These are phyloP conservation scores for Sphagnum magellanicum DNA, from an alignment of 228 moss, liverwort and hornwort species.

Conservation along the genomic window DNA sequence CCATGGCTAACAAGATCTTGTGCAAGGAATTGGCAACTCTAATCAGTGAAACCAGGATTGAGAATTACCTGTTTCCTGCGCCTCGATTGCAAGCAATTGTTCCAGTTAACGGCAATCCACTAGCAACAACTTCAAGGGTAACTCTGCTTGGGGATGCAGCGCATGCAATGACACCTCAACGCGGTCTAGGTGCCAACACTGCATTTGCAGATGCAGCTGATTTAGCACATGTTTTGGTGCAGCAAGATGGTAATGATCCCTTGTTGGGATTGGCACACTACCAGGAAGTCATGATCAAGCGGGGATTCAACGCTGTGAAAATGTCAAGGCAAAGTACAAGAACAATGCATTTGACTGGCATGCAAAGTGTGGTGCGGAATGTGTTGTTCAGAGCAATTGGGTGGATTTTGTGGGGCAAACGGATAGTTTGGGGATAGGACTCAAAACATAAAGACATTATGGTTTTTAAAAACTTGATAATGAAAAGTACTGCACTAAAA, in stretches of 20 bases:
- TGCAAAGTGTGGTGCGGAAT: conserved; percentile 18
- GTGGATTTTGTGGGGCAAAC: conserved; percentile 35
- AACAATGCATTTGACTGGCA: conserved; percentile 22
- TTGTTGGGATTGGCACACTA: conserved; percentile 22
- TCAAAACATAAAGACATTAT: no score
- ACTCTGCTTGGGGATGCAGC: conserved; percentile 40
- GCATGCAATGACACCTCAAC: conserved; percentile 43
- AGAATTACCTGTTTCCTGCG: conserved; percentile 13
- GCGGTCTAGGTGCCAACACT: conserved; percentile 45
- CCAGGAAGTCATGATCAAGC: conserved; percentile 23
- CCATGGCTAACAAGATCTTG: neutral
- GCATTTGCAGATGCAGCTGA: conserved; percentile 35
- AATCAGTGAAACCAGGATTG: conserved; percentile 8
- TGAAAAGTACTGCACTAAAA: no score
- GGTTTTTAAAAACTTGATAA: no score
- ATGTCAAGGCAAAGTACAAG: conserved; percentile 9
- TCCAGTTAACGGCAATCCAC: conserved; percentile 16
- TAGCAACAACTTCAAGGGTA: conserved; percentile 31
- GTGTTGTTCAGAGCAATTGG: conserved; percentile 13
- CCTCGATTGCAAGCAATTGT: conserved; percentile 14
- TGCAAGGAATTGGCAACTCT: conserved; percentile 18
- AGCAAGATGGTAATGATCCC: conserved; percentile 12
- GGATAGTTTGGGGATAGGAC: conserved; percentile 1
- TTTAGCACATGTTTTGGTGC: conserved; percentile 21
- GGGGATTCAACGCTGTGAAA: conserved; percentile 26